phyloP scores from a whole-genome alignment of 73 alveolate genomes.

The Symbiodinium pilosum region DNA sequence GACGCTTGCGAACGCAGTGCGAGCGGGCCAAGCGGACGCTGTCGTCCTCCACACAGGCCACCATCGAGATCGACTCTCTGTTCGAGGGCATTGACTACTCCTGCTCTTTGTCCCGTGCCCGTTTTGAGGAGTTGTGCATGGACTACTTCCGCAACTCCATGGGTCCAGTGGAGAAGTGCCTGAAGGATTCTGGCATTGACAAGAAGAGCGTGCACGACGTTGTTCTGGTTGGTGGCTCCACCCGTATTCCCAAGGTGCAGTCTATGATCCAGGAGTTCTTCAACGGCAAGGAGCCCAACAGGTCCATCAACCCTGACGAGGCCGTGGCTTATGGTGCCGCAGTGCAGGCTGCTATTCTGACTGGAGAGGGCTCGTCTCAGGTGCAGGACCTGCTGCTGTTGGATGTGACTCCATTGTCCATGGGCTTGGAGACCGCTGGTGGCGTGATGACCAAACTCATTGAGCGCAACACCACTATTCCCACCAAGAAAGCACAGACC shows the following conservation, averaged over 20 bases:
- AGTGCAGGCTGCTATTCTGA: slow-evolving; percentile 97
- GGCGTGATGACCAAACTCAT: slow-evolving; percentile 99
- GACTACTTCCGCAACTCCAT: no score
- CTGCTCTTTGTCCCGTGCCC: no score
- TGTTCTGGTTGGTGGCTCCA: slow-evolving; percentile 98
- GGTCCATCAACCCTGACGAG: slow-evolving; percentile 99
- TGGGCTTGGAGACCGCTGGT: slow-evolving; percentile 99
- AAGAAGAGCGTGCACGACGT: no score
- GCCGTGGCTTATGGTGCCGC: slow-evolving; percentile 99
- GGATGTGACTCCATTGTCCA: slow-evolving; percentile 98
- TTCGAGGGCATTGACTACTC: no score
- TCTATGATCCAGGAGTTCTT: slow-evolving; percentile 97
- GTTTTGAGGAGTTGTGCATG: no score
- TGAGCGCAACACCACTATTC: slow-evolving; percentile 99
- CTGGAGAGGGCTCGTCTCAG: slow-evolving; percentile 95
- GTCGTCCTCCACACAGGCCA: no score
- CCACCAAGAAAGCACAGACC: slow-evolving; percentile 98
- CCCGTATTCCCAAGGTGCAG: slow-evolving; percentile 98
- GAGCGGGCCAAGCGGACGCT: slow-evolving; percentile 99
- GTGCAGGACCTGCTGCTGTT: slow-evolving; percentile 94
- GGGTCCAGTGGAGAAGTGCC: no score
- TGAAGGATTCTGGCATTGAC: no score
- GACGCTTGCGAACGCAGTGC: slow-evolving; percentile 98
- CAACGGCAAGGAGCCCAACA: slow-evolving; percentile 98
- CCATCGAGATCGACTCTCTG: no score